A percentile compares a stretch with the other conserved stretches of the same genome.
phyloP scores from a whole-genome alignment of 1,284 basidiomycete species.

The Serendipita sp. region DNA sequence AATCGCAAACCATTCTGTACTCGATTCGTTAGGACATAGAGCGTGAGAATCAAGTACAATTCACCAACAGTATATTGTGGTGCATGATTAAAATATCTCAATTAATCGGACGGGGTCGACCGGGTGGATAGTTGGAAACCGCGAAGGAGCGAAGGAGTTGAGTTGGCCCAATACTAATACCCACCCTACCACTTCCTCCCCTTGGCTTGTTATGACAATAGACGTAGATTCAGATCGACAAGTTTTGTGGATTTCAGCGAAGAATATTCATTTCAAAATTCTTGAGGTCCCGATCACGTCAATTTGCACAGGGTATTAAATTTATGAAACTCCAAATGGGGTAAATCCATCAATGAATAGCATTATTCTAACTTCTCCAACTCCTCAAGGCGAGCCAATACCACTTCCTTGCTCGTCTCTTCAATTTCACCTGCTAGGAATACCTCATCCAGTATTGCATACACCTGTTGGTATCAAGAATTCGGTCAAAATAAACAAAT shows the following conservation, averaged over 20 bases:
- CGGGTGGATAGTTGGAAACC: background rate
- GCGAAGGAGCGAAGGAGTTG: background rate
- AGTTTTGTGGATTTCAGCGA: too few relatives aligned
- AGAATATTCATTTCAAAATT: too few relatives aligned
- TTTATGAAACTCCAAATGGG: too few relatives aligned
- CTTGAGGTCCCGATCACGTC: too few relatives aligned
- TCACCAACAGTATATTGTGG: too few relatives aligned
- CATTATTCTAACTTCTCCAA: slow-evolving; percentile 74
- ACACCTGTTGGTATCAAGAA: slow-evolving; percentile 43
- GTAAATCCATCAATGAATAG: background rate
- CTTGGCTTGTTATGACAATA: too few relatives aligned
- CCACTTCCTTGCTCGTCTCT: slow-evolving; percentile 93
- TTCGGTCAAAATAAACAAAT: slow-evolving; percentile 4
- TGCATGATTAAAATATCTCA: too few relatives aligned
- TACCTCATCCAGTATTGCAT: slow-evolving; percentile 94
- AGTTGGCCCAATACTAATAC: too few relatives aligned
- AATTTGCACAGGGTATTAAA: too few relatives aligned
- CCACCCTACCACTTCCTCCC: too few relatives aligned
- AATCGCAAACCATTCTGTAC: slow-evolving; percentile 85
- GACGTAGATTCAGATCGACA: too few relatives aligned
- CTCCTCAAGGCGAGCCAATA: slow-evolving; percentile 77
- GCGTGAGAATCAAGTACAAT: background rate
- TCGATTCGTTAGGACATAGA: background rate
- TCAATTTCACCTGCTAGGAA: slow-evolving; percentile 98
- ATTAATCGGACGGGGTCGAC: background rate